Conservation (phyloP, 805 yeast genomes). For the Saccharomycopsis fibuligera region DNA sequence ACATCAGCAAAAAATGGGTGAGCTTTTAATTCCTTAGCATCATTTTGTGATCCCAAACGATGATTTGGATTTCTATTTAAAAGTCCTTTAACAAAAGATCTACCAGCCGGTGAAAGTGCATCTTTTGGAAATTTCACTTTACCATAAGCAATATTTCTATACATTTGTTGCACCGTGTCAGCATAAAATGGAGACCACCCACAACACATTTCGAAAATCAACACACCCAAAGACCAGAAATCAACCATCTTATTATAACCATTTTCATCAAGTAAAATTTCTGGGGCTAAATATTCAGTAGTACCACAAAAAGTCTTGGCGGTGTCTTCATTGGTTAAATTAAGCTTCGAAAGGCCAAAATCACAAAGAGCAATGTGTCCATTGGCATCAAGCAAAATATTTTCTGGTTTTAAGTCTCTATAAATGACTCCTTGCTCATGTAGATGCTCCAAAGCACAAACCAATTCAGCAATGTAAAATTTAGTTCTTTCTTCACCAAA, state of each 20-base stretch:
- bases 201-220: slow-evolving; percentile 98
- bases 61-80: slow-evolving; percentile 94
- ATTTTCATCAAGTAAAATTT: slow-evolving; percentile 86
- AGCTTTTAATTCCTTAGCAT: slow-evolving; percentile 85
- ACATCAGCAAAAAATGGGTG: slow-evolving; percentile 90
- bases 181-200: slow-evolving; percentile 99
- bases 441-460: slow-evolving; percentile 85
- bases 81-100: slow-evolving; percentile 91
- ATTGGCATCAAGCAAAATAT: slow-evolving; percentile 88
- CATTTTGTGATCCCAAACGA: slow-evolving; percentile 84
- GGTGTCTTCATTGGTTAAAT: slow-evolving; percentile 72
- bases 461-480: slow-evolving; percentile 94
- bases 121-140: slow-evolving; percentile 97
- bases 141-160: slow-evolving; percentile 97
- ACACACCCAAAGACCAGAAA: slow-evolving; percentile 96
- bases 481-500: slow-evolving; percentile 91
- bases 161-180: slow-evolving; percentile 92
- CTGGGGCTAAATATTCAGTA: slow-evolving; percentile 97
- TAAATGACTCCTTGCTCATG: slow-evolving; percentile 95
- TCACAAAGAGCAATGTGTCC: slow-evolving; percentile 98
- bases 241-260: slow-evolving; percentile 99
- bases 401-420: slow-evolving; percentile 96
- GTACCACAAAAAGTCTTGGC: slow-evolving; percentile 98
- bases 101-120: slow-evolving; percentile 85
- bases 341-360: slow-evolving; percentile 94